Conservation (phyloP, 192 early-diverging fungal genomes). For the Coemansia sp. region DNA sequence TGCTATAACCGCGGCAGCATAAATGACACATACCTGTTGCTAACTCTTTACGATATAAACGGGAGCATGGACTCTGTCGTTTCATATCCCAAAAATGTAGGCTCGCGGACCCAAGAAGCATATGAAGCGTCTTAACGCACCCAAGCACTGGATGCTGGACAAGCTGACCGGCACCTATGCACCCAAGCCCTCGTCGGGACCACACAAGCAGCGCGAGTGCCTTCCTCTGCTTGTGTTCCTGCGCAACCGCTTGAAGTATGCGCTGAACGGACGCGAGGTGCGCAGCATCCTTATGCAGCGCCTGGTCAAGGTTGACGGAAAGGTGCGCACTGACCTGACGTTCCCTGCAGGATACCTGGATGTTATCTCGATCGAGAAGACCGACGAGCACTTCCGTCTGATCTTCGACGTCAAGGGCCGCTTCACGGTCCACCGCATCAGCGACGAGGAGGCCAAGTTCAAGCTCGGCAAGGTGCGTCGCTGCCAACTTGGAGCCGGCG, state of each 20-base stretch:
- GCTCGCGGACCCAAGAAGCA: slow-evolving; percentile 98
- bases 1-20: too few species aligned
- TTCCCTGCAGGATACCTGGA: slow-evolving; percentile 98
- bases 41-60: too few species aligned
- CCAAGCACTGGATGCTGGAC: slow-evolving; percentile 99
- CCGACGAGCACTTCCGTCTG: slow-evolving; percentile 99
- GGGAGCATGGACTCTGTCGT: background rate
- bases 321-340: slow-evolving; percentile 95
- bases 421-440: slow-evolving; percentile 99
- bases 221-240: slow-evolving; percentile 97
- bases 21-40: too few species aligned
- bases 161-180: slow-evolving; percentile 97
- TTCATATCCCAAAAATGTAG: slow-evolving; percentile 16
- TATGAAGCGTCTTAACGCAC: slow-evolving; percentile 98
- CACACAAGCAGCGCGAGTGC: slow-evolving; percentile 99
- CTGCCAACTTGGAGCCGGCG: slow-evolving; percentile 93
- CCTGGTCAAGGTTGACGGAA: slow-evolving; percentile 98
- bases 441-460: slow-evolving; percentile 98
- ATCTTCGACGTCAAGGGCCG: slow-evolving; percentile 99
- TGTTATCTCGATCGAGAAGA: slow-evolving; percentile 65
- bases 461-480: slow-evolving; percentile 99
- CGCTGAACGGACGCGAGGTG: slow-evolving; percentile 96
- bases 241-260: slow-evolving; percentile 99
- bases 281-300: slow-evolving; percentile 97
- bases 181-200: slow-evolving; percentile 95